Conservation (phyloP, 2,329 filamentous ascomycete species). For the Diaporthe sp. region DNA sequence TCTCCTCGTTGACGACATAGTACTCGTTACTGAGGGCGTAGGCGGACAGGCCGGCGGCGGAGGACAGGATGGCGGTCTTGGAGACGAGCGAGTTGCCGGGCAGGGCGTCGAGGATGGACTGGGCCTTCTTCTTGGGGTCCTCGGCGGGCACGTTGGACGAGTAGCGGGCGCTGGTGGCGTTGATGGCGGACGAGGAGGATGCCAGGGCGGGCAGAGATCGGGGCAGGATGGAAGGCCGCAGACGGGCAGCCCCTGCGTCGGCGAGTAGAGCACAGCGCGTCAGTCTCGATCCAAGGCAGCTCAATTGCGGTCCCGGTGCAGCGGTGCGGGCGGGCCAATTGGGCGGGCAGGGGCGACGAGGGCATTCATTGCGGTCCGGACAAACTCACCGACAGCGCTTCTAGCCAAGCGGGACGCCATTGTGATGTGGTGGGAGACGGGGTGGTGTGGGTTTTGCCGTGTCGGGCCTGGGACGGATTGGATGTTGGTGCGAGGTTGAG, state of each 20-base stretch:
- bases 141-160: slow-evolving; percentile 83
- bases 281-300: slow-evolving; percentile 37
- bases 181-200: slow-evolving; percentile 59
- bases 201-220: slow-evolving; percentile 77
- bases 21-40: slow-evolving; percentile 99
- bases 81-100: slow-evolving; percentile 92
- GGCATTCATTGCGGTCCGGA: slow-evolving; percentile 36
- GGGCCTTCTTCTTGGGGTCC: slow-evolving; percentile 96
- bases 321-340: slow-evolving; percentile 48
- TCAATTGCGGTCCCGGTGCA: background rate
- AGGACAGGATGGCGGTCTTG: slow-evolving; percentile 97
- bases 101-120: slow-evolving; percentile 92
- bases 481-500: slow-evolving; percentile 29
- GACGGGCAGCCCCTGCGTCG: slow-evolving; percentile 82
- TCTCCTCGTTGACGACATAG: slow-evolving; percentile 99
- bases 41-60: slow-evolving; percentile 87
- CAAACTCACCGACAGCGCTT: slow-evolving; percentile 88
- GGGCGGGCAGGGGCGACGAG: slow-evolving; percentile 19
- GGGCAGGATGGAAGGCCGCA: slow-evolving; percentile 83
- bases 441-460: slow-evolving; percentile 32
- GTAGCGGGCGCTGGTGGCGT: slow-evolving; percentile 74
- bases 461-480: slow-evolving; percentile 25
- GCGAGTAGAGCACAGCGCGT: slow-evolving; percentile 38
- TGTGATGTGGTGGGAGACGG: slow-evolving; percentile 72
- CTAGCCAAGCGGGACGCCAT: slow-evolving; percentile 99